Evolutionary conservation across 2,329 filamentous ascomycete genomes (phyloP), one percentile per base, ranked within the genome.

Genomic region (Xylariaceae sp.): DNA sequence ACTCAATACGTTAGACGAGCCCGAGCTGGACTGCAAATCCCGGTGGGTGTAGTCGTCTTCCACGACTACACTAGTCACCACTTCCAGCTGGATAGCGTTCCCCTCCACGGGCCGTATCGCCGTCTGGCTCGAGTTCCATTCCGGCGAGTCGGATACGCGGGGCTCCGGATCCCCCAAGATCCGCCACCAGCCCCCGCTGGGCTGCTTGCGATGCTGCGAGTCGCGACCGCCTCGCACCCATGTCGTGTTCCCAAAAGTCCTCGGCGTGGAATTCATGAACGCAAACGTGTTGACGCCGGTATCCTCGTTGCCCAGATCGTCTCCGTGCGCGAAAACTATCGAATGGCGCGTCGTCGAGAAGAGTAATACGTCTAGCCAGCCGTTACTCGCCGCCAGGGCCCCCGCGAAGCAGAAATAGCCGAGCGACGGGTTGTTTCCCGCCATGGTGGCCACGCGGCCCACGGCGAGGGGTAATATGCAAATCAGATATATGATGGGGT

Each of bases 401-500:
- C 82, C 83, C 0, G 83, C 80, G 10, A 83, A 74, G 63, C 77
- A 79, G 65, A 83, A 85, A 64, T 81, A 85, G 0, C 66, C 69
- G 0, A 82, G 71, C 0, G 79, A 75, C 3, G 83, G 74, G 0
- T 71, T 47, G 9, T 72, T 69, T 1, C 80, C 79, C 0, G 79
- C 76, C 79, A 88, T 85, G 18, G 77, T 77, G 15, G 79, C 78
- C 63, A 88, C 83, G 55, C 85, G 80, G 13, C 84, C 83, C 0
- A 80, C 75, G 4, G 84, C 84, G 0, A 89, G 73, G 0, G 86
- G 86, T 0, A 84, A 74, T 0, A 85, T 88, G 64, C 85, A 86
- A n/a, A 86, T 61, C 6, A 87, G 76, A 65, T 88, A 88, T 58
- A 88, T 84, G 59, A 85, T 64, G 0, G 86, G 86, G 56, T 89